Evolutionary conservation across 2,329 filamentous ascomycete genomes (phyloP).

Genomic region (Mycosphaerella arachidis): DNA sequence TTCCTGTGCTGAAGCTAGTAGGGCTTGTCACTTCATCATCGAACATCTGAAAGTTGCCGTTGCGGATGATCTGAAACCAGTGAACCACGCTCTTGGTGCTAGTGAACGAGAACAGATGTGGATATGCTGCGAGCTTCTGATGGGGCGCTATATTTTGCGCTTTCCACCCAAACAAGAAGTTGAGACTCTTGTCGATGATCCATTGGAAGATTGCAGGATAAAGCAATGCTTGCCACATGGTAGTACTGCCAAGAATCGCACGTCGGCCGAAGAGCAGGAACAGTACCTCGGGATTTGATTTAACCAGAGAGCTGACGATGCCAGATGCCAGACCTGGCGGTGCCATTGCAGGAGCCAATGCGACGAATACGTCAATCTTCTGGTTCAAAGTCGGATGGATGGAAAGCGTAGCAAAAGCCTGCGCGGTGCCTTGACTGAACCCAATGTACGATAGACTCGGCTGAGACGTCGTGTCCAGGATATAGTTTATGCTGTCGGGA

Average conservation of each 20-base stretch:
- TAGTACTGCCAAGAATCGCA: constrained; percentile 85
- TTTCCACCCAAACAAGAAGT: constrained; percentile 86
- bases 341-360: constrained; percentile 92
- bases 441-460: constrained; percentile 89
- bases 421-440: constrained; percentile 94
- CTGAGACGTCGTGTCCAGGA: constrained; percentile 77
- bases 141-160: constrained; percentile 75
- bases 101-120: constrained; percentile 93
- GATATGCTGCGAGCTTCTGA: constrained; percentile 93
- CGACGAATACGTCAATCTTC: constrained; percentile 93
- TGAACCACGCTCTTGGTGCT: constrained; percentile 96
- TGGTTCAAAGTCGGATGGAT: constrained; percentile 90
- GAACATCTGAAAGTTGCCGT: constrained; percentile 95
- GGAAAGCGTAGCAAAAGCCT: constrained; percentile 88
- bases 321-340: constrained; percentile 85
- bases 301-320: constrained; percentile 87
- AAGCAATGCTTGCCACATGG: constrained; percentile 94
- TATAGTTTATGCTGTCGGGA: constrained; percentile 87
- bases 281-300: constrained; percentile 85
- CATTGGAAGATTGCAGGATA: constrained; percentile 92
- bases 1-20: constrained; percentile 63
- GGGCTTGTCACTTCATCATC: constrained; percentile 87
- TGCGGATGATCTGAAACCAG: constrained; percentile 99
- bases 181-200: constrained; percentile 74
- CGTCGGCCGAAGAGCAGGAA: constrained; percentile 90